Evolutionary conservation across 108 stramenopile genomes (phyloP), one percentile per base, ranked within the genome.

Genomic region (Nitzschia sp.): DNA sequence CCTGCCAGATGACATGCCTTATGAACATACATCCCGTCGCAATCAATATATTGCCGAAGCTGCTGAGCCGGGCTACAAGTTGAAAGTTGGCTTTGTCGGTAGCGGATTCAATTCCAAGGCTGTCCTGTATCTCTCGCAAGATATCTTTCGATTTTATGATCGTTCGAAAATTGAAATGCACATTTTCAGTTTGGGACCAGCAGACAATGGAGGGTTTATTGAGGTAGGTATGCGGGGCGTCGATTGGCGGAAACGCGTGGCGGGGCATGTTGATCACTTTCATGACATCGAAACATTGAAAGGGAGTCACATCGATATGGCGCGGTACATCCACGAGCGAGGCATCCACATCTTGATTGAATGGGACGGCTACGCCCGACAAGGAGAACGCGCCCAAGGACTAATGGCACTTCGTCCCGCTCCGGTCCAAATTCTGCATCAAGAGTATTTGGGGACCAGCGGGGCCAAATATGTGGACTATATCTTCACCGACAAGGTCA

Each of bases 131-230:
- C 68, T 93, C 41, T 89, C 86, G 11, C 89, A 93, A 30, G 92
- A 93, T 65, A 88, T 93, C 66, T 93, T 93, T 78, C 87, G 89
- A 16, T 93, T 93, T 68, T 93, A 89, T 65, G 86, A 90, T 72
- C 75, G 74, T 0, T 66, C 72, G 8, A 58, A 78, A 30, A 84
- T 93, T 48, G 92, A 93, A 69, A 75, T 93, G 45, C 92, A 93
- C 63, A 79, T 90, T 38, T 93, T 93, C 68, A 85, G 85, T 38
- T 63, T 88, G 47, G 87, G 85, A 23, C 68, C 79, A 25, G 79
- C 87, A 9, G 92, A 93, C 53, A 80, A 76, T 69, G 76, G 75
- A 9, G 61, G 61, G 16, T 93, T 93, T 58, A 90, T 90, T n/a
- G 38, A 85, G 26, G 36, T 76, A 58, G 82, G 82, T 5, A 93